Evolutionary conservation across 441 rosid species (phyloP), one percentile per base, ranked within the genome.

Genomic region (Manihot esculenta): DNA sequence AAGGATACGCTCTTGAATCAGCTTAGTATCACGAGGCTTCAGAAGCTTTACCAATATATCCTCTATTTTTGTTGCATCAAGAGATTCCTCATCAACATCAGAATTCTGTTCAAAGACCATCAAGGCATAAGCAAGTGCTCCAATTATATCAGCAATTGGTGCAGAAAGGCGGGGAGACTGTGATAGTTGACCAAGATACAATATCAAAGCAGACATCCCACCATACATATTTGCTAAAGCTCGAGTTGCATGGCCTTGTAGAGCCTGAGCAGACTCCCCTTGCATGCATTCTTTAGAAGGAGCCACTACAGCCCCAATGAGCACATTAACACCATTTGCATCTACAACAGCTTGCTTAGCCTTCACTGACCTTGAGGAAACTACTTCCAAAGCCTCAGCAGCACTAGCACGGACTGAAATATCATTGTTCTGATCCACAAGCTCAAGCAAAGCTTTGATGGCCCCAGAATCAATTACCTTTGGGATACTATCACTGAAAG

Each of bases 71-170:
- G 86, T 66, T 67, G 86, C 82, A 67, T 92, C 82, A 79, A 89
- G 88, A 26, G 73, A 66, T 55, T 85, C 90, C 69, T 72, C 85
- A 63, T 83, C 83, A 55, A 67, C 68, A 55, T 48, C 54, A 74
- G 78, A 76, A 67, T 69, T 83, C 35, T 74, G 82, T 77, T 88
- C 84, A 70, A 88, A 89, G 50, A 89, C 83, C 89, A 84, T 86
- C 75, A 94, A 75, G 75, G 90, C 94, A 83, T 89, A 92, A 50
- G 94, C 95, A 70, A 94, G 97, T 74, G 88, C 86, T 64, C 97
- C 97, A 26, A 89, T 80, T 77, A 94, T 84, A 72, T 94, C 97
- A 78, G 95, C 84, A 63, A 94, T 79, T 4, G 95, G 94, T 69
- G 86, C 91, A 63, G 86, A 66, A 68, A 94, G 85, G 72, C 94